phyloP scores from a whole-genome alignment of 768 basidiomycete species.

The Pilatotrama ljubarskyi region DNA sequence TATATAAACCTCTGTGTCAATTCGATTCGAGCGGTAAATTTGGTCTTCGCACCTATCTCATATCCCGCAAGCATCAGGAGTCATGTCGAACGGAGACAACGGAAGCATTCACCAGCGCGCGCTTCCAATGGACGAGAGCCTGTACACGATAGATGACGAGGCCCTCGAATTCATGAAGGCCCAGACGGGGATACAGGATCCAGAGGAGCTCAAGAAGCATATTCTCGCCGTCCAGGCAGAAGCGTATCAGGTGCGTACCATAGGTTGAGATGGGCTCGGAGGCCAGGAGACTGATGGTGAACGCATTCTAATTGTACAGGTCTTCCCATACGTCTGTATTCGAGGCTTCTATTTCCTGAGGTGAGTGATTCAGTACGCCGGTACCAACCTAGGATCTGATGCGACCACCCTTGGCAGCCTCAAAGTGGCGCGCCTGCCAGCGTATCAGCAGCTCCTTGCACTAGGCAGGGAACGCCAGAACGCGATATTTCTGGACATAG shows the following conservation, averaged over 20 bases:
- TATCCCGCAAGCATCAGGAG: too few relatives aligned
- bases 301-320: conserved; percentile 14
- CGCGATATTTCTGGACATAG: conserved; percentile 46
- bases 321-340: conserved; percentile 36
- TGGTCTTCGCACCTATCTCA: too few relatives aligned
- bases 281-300: too few relatives aligned
- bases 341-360: conserved; percentile 26
- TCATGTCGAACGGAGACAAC: too few relatives aligned
- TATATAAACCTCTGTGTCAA: too few relatives aligned
- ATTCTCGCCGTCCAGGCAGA: conserved; percentile 30
- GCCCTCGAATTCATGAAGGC: conserved; percentile 22
- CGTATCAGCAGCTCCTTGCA: conserved; percentile 33
- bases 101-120: not conserved
- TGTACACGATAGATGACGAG: conserved; percentile 18
- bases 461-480: conserved; percentile 38
- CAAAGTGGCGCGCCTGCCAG: conserved; percentile 27
- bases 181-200: conserved; percentile 33
- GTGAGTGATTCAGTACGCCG: conserved; percentile 14
- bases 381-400: not conserved
- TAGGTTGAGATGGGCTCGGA: not conserved
- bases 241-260: conserved; percentile 31
- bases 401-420: conserved; percentile 17
- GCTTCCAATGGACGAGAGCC: conserved; percentile 17
- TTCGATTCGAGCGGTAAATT: too few relatives aligned
- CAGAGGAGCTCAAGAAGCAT: conserved; percentile 33